Base-by-base conservation (phyloP, 352 stramenopile species). In the Phytopythium aichiense region DNA sequence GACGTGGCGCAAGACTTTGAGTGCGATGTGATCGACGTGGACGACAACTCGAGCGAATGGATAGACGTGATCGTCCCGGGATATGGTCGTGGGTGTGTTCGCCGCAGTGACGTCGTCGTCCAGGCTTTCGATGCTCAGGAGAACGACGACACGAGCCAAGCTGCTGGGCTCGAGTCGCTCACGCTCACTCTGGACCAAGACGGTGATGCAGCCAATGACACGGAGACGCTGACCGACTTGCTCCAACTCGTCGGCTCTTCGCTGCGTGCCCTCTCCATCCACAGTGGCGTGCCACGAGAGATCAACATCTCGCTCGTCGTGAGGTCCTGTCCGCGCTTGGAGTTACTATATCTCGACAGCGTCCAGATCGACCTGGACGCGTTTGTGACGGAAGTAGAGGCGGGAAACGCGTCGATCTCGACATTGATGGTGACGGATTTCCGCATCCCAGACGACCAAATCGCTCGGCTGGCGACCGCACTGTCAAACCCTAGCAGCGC, bases 1-100 rank as follows among this genome's bases (percentile, higher is more conserved):
- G 28, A 50, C 37, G 55, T 42, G 0, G 55, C 38, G n/a, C 55
- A 60, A 52, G 55, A 60, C 23, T 52, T 60, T 52, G 55, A 42
- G 20, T 60, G 55, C 15, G 28, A 51, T 2, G 55, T 42, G 12
- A 12, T 60, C 6, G 59, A 76, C 30, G 33, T 33, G 33, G 53
- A 72, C 30, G 64, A 70, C 9, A 50, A 38, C 18, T 31, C 66
- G 12, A 66, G 58, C 48, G 61, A 72, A 4, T 69, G 51, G 61
- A 60, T 77, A 5, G 68, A 79, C 22, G 59, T 77, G 11, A 42
- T 79, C 8, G 56, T 81, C 8, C 73, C 73, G 22, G 71, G 73
- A 18, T 65, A 58, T 43, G 71, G 61, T 1, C 71, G 66, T 33
- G 71, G 71, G 6, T 55, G 69, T 31, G 58, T 79, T 48, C 55